Percentiles rank a stretch among this genome's conserved stretches.
phyloP scores from a whole-genome alignment of 148 eudicot species.

The Cornus controversa region DNA sequence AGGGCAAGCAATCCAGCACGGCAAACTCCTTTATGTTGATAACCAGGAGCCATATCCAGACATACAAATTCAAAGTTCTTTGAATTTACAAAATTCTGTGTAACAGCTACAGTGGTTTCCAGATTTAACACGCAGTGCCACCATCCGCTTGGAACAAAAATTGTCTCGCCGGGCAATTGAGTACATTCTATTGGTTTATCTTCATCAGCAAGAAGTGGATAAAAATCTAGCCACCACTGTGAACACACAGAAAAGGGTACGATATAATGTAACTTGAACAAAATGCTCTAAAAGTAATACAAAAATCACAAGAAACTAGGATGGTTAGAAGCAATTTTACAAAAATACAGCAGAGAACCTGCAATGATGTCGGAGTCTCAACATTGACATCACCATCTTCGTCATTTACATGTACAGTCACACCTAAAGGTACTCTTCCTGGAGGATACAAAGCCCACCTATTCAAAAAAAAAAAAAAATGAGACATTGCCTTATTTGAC shows the following conservation, averaged over 20 bases:
- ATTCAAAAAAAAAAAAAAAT: slow-evolving; percentile 23
- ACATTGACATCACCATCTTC: slow-evolving; percentile 95
- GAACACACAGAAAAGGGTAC: slow-evolving; percentile 13
- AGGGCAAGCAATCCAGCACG: slow-evolving; percentile 95
- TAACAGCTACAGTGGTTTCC: slow-evolving; percentile 85
- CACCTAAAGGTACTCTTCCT: slow-evolving; percentile 97
- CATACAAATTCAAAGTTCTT: slow-evolving; percentile 89
- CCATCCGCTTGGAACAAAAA: slow-evolving; percentile 98
- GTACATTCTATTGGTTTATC: slow-evolving; percentile 94
- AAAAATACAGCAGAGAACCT: slow-evolving; percentile 44
- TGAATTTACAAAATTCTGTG: slow-evolving; percentile 90
- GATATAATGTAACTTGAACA: background rate
- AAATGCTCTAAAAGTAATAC: background rate
- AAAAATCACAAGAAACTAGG: background rate
- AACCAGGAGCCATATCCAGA: slow-evolving; percentile 99
- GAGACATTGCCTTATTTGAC: background rate
- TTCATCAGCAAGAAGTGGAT: slow-evolving; percentile 82
- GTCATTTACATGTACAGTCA: slow-evolving; percentile 92
- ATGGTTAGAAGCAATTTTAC: background rate
- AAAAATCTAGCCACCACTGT: slow-evolving; percentile 98
- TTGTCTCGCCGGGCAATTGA: slow-evolving; percentile 94
- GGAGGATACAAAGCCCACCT: slow-evolving; percentile 99
- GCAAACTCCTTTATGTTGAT: slow-evolving; percentile 88
- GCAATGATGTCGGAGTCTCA: slow-evolving; percentile 89
- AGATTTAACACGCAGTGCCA: slow-evolving; percentile 98